Evolutionary conservation across 2,329 filamentous ascomycete species (phyloP).

Genomic region (Xylaria sp.): DNA sequence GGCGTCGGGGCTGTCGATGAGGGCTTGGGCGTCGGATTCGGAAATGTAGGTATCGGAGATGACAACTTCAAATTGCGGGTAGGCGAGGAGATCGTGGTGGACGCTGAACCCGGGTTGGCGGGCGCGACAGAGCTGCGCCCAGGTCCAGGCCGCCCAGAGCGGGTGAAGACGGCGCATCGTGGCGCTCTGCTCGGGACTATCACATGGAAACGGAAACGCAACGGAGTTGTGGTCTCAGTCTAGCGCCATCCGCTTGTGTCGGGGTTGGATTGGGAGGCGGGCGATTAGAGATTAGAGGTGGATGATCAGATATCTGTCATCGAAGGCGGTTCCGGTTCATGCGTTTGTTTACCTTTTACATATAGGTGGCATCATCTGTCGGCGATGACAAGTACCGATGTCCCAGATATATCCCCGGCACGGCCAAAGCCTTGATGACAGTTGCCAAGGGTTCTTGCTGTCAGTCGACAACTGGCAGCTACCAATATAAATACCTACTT

Average conservation of each 20-base stretch:
- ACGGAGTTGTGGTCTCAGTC: slow-evolving; percentile 35
- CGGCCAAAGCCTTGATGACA: not conserved
- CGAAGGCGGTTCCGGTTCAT: not conserved
- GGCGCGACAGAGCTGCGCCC: slow-evolving; percentile 58
- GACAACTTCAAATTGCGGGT: slow-evolving; percentile 87
- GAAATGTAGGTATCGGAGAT: slow-evolving; percentile 79
- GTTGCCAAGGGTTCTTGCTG: not conserved
- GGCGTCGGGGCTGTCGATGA: slow-evolving; percentile 62
- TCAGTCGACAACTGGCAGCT: not conserved
- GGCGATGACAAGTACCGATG: not conserved
- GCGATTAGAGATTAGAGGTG: not conserved
- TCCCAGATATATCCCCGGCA: not conserved
- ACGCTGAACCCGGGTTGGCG: slow-evolving; percentile 77
- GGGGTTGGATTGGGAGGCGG: not conserved
- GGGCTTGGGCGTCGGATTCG: slow-evolving; percentile 72
- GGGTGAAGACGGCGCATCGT: slow-evolving; percentile 65
- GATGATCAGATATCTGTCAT: not conserved
- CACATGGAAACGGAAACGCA: slow-evolving; percentile 48
- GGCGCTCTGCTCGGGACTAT: slow-evolving; percentile 48
- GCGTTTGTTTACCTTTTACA: too few species aligned
- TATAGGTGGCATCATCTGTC: slow-evolving; percentile 9
- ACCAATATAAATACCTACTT: too few species aligned
- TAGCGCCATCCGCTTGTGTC: slow-evolving; percentile 15
- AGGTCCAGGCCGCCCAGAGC: slow-evolving; percentile 42
- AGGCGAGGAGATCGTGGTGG: slow-evolving; percentile 86